phyloP scores from a whole-genome alignment of 2,329 filamentous ascomycete species.

The Cadophora luteo-olivacea region DNA sequence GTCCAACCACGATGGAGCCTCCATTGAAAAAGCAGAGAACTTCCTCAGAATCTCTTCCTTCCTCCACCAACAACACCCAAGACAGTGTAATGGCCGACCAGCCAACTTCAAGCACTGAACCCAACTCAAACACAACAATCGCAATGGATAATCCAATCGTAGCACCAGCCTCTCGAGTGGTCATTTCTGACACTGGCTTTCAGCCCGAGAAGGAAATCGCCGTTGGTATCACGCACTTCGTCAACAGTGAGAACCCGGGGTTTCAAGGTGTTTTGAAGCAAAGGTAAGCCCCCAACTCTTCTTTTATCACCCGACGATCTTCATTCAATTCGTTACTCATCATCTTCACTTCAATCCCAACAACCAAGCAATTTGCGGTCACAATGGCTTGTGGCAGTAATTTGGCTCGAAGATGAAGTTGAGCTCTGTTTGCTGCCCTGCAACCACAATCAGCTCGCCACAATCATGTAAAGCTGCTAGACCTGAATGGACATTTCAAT shows the following conservation, averaged over 20 bases:
- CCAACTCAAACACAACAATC: conserved; percentile 9
- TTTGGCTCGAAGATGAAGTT: neutral
- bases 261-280: conserved; percentile 73
- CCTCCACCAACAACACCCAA: conserved; percentile 8
- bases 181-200: conserved; percentile 22
- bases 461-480: neutral
- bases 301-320: conserved; percentile 10
- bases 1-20: conserved; percentile 24
- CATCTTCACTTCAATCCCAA: neutral
- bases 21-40: conserved; percentile 36
- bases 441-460: neutral
- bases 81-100: conserved; percentile 2
- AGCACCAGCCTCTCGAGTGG: neutral
- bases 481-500: conserved; percentile 4
- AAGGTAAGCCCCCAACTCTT: conserved; percentile 51
- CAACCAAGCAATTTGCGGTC: neutral
- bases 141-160: conserved; percentile 26
- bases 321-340: neutral
- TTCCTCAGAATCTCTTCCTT: conserved; percentile 21
- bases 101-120: conserved; percentile 4
- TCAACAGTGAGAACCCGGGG: conserved; percentile 60
- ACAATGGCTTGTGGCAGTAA: neutral
- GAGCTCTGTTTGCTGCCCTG: neutral
- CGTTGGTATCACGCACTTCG: conserved; percentile 69
- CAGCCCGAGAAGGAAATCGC: conserved; percentile 35